A percentile compares a stretch with the other conserved stretches of the same genome.
These are phyloP conservation scores for Atalantia buxifolia DNA, from an alignment of 345 rosid genomes.

Conservation along the genomic window DNA sequence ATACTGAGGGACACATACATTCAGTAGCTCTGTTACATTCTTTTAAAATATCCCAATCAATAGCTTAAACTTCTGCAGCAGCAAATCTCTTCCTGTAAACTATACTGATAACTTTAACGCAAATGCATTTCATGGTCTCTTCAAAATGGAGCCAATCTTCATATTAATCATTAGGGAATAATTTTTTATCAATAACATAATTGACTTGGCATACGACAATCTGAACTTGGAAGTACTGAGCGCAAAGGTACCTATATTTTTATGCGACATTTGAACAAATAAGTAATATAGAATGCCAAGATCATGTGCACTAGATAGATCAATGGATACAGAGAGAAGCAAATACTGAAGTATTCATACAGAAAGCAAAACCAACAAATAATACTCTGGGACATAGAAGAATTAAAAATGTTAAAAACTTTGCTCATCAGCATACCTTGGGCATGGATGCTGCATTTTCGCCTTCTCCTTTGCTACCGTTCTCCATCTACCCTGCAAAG, in stretches of 20 bases:
- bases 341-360: too few species aligned
- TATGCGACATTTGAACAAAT: too few species aligned
- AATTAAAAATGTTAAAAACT: too few species aligned
- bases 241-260: not conserved
- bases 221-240: not conserved
- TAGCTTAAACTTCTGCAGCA: not conserved
- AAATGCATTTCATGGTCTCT: not conserved
- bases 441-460: constrained; percentile 3
- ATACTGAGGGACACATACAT: not conserved
- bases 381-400: too few species aligned
- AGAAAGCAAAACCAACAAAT: too few species aligned
- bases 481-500: constrained; percentile 21
- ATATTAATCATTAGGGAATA: not conserved
- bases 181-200: not conserved
- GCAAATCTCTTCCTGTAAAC: not conserved
- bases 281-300: not conserved
- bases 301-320: not conserved
- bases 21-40: not conserved
- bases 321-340: not conserved
- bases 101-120: not conserved
- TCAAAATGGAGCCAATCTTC: not conserved
- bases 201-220: not conserved
- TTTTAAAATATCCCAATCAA: not conserved
- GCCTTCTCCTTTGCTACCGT: constrained; percentile 16
- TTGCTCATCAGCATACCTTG: constrained; percentile 15